These are phyloP conservation scores for Ilyonectria mors-panacis DNA, from an alignment of 2,329 filamentous ascomycete genomes.

Conservation along the genomic window DNA sequence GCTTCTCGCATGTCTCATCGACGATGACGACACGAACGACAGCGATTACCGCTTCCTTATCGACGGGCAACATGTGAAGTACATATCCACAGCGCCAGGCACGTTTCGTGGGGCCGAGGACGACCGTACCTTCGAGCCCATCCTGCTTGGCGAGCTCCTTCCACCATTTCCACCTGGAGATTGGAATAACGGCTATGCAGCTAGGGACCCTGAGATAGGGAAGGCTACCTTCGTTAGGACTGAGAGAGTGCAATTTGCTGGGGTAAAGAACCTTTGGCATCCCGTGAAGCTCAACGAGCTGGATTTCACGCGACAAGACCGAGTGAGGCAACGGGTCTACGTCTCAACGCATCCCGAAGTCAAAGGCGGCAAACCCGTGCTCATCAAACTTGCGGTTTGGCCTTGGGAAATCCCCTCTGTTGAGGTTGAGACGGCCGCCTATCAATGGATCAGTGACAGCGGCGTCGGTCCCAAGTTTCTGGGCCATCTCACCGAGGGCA, in stretches of 20 bases:
- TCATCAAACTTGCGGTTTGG: slow-evolving; percentile 48
- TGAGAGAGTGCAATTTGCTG: slow-evolving; percentile 39
- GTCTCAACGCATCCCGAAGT: slow-evolving; percentile 44
- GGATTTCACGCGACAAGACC: slow-evolving; percentile 42
- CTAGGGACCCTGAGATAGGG: slow-evolving; percentile 38
- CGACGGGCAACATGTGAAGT: slow-evolving; percentile 45
- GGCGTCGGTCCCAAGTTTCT: slow-evolving; percentile 48
- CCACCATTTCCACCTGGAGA: slow-evolving; percentile 47
- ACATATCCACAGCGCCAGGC: slow-evolving; percentile 43
- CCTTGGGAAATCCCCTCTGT: slow-evolving; percentile 46
- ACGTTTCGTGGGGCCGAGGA: slow-evolving; percentile 44
- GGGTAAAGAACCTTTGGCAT: slow-evolving; percentile 43
- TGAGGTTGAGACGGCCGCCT: slow-evolving; percentile 48
- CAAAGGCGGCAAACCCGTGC: slow-evolving; percentile 41
- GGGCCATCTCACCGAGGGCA: slow-evolving; percentile 49
- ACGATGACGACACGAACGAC: slow-evolving; percentile 39
- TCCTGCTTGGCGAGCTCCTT: slow-evolving; percentile 44
- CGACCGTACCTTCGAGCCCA: slow-evolving; percentile 47
- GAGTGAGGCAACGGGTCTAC: slow-evolving; percentile 44
- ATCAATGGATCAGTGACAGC: slow-evolving; percentile 45
- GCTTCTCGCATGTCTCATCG: slow-evolving; percentile 47
- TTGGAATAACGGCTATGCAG: slow-evolving; percentile 44
- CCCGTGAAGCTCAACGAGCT: slow-evolving; percentile 44
- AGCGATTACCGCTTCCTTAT: slow-evolving; percentile 50
- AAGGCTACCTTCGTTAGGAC: slow-evolving; percentile 38